These are phyloP conservation scores for Prunus fruticosa DNA, from an alignment of 306 rosid genomes.

Conservation along the genomic window DNA sequence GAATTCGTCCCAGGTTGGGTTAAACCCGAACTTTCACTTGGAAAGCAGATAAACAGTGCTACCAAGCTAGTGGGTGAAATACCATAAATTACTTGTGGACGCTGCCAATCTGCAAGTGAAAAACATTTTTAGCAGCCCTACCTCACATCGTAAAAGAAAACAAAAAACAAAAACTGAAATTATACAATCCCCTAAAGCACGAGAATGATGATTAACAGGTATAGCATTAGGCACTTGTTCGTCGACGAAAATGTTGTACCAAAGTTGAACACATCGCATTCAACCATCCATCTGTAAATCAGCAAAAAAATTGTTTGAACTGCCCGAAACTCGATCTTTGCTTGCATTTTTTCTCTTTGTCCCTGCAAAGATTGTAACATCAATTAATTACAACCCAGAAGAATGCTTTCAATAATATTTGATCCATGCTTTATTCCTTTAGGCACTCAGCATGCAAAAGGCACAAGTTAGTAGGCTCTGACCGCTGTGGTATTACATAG, in stretches of 20 bases:
- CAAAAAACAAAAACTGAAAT: neutral
- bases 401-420: too few relatives aligned
- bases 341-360: slow-evolving; percentile 43
- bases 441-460: too few relatives aligned
- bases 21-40: too few relatives aligned
- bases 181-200: neutral
- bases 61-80: too few relatives aligned
- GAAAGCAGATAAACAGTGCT: too few relatives aligned
- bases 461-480: too few relatives aligned
- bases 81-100: too few relatives aligned
- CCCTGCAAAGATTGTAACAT: slow-evolving; percentile 37
- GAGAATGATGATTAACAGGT: neutral
- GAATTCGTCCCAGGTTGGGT: too few relatives aligned
- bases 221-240: neutral
- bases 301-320: slow-evolving; percentile 46
- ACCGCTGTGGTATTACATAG: too few relatives aligned
- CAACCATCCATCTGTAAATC: slow-evolving; percentile 41
- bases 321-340: slow-evolving; percentile 18
- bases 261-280: neutral
- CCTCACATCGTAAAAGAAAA: neutral
- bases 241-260: neutral
- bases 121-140: too few relatives aligned
- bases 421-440: too few relatives aligned
- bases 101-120: too few relatives aligned
- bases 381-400: slow-evolving; percentile 11